phyloP scores from a whole-genome alignment of 2,329 filamentous ascomycete species.

The Arthrinium phaeospermum region DNA sequence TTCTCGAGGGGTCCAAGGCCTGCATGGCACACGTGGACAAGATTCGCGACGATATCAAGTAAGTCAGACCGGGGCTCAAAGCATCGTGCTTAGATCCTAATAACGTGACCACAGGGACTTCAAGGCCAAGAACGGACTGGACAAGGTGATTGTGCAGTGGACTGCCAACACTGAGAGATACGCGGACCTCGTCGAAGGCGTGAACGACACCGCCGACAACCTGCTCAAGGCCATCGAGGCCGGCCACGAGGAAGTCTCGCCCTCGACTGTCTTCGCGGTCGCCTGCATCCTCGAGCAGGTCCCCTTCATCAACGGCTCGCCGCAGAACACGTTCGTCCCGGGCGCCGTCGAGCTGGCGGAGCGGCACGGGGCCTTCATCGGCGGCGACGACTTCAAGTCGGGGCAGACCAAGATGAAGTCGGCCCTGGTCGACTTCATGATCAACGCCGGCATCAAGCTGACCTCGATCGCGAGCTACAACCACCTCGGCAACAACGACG shows the following conservation, averaged over 20 bases:
- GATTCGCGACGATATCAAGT: slow-evolving; percentile 90
- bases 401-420: slow-evolving; percentile 99
- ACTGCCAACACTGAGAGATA: slow-evolving; percentile 99
- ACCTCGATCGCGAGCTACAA: slow-evolving; percentile 99
- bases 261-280: slow-evolving; percentile 94
- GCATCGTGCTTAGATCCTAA: neutral
- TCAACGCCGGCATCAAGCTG: slow-evolving; percentile 98
- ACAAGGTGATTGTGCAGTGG: slow-evolving; percentile 98
- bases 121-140: slow-evolving; percentile 82
- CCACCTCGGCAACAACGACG: slow-evolving; percentile 98
- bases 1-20: slow-evolving; percentile 83
- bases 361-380: slow-evolving; percentile 86
- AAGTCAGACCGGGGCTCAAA: slow-evolving; percentile 36
- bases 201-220: slow-evolving; percentile 97
- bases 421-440: slow-evolving; percentile 95
- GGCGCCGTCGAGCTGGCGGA: slow-evolving; percentile 90
- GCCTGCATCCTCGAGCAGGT: slow-evolving; percentile 88
- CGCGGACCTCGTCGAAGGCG: slow-evolving; percentile 82
- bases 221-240: slow-evolving; percentile 84
- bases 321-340: slow-evolving; percentile 98
- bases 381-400: slow-evolving; percentile 99
- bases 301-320: slow-evolving; percentile 99
- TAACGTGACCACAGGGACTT: slow-evolving; percentile 67
- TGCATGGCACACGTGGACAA: slow-evolving; percentile 88
- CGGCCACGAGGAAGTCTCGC: slow-evolving; percentile 90